These are phyloP conservation scores for Oryza australiensis DNA, from an alignment of 176 grass and related monocot species.

Conservation along the genomic window DNA sequence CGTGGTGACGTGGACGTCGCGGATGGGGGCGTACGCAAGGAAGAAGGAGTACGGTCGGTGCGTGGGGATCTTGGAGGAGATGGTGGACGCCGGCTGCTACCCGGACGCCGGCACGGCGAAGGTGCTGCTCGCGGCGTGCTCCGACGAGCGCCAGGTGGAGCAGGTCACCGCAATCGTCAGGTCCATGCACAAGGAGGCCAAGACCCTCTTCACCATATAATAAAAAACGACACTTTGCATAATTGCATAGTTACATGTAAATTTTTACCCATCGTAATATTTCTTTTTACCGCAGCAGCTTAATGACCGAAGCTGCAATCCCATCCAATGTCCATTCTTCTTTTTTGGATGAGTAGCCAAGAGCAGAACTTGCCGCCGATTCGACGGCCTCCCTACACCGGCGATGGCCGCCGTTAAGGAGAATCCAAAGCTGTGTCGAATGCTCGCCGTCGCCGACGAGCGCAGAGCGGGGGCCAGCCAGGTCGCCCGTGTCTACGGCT, in stretches of 20 bases:
- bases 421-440: no score
- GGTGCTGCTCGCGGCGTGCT: conserved; percentile 81
- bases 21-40: conserved; percentile 72
- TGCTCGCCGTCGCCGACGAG: no score
- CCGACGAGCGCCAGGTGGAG: conserved; percentile 67
- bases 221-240: not conserved
- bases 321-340: no score
- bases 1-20: conserved; percentile 85
- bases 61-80: conserved; percentile 85
- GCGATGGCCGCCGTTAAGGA: no score
- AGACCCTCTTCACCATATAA: conserved; percentile 48
- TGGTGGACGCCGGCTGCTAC: conserved; percentile 86
- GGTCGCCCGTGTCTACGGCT: no score
- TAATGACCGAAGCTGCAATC: no score
- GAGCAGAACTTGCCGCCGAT: no score
- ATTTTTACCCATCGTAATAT: no score
- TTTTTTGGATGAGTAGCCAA: no score
- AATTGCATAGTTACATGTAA: not conserved
- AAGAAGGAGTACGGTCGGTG: conserved; percentile 75
- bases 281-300: no score
- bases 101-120: conserved; percentile 84
- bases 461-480: no score
- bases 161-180: conserved; percentile 73
- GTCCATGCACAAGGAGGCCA: conserved; percentile 86
- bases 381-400: no score